A percentile compares a stretch with the other conserved stretches of the same genome.
Evolutionary conservation across 2,329 filamentous ascomycete species (phyloP).

Genomic region (Apiospora saccharicola): DNA sequence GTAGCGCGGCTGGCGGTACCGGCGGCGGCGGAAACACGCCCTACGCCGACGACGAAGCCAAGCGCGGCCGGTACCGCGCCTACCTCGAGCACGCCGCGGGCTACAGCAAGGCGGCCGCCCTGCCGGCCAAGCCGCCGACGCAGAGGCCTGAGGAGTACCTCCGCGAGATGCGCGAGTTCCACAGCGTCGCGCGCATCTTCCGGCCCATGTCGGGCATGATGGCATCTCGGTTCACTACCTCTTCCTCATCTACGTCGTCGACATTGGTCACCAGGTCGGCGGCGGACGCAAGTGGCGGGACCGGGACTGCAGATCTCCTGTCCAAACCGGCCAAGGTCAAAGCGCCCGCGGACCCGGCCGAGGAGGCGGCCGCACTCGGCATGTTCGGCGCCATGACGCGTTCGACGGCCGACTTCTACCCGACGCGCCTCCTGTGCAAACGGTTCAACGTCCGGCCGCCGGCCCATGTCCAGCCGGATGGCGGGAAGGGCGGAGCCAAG

Average conservation of each 20-base stretch:
- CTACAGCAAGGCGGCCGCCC: slow-evolving; percentile 62
- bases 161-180: slow-evolving; percentile 81
- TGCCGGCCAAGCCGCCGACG: slow-evolving; percentile 43
- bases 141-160: slow-evolving; percentile 76
- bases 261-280: background rate
- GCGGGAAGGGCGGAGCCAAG: slow-evolving; percentile 37
- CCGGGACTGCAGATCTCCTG: background rate
- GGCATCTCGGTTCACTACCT: slow-evolving; percentile 89
- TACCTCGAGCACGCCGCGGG: slow-evolving; percentile 84
- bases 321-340: slow-evolving; percentile 47
- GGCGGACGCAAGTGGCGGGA: background rate
- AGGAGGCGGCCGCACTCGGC: slow-evolving; percentile 85
- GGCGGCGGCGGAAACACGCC: slow-evolving; percentile 62
- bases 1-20: slow-evolving; percentile 67
- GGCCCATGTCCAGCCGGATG: slow-evolving; percentile 67
- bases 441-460: slow-evolving; percentile 88
- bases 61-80: slow-evolving; percentile 79
- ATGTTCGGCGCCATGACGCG: slow-evolving; percentile 95
- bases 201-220: slow-evolving; percentile 91
- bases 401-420: slow-evolving; percentile 74
- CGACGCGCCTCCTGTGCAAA: slow-evolving; percentile 88
- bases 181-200: slow-evolving; percentile 73
- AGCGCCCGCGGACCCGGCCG: slow-evolving; percentile 77
- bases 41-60: slow-evolving; percentile 82
- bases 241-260: slow-evolving; percentile 39